Conservation (phyloP, 2,329 filamentous ascomycete species). For the Fusarium sp. region DNA sequence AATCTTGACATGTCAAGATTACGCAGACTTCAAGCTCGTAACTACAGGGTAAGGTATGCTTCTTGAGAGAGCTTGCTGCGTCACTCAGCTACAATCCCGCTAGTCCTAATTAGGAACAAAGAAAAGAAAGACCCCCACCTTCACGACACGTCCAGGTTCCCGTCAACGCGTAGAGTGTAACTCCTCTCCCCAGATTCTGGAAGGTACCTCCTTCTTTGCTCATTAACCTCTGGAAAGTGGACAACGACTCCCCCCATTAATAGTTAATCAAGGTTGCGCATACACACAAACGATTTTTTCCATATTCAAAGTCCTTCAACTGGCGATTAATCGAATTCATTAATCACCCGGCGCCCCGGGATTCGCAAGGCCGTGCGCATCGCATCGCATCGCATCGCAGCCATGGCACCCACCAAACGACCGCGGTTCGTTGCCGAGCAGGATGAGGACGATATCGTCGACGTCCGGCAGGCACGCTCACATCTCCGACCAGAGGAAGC, state of each 20-base stretch:
- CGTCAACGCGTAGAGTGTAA: slow-evolving; percentile 41
- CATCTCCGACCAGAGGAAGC: slow-evolving; percentile 50
- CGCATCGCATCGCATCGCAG: not conserved
- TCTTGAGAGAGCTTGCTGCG: not conserved
- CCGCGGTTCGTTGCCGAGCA: slow-evolving; percentile 50
- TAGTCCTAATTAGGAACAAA: slow-evolving; percentile 19
- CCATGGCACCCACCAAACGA: slow-evolving; percentile 55
- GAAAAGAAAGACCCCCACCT: slow-evolving; percentile 12
- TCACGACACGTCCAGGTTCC: slow-evolving; percentile 15
- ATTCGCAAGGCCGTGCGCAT: slow-evolving; percentile 15
- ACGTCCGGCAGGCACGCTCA: slow-evolving; percentile 55
- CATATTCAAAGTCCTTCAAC: not conserved
- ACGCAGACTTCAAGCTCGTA: not conserved
- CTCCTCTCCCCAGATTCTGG: not conserved
- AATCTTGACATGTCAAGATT: no score
- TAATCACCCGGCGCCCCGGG: not conserved
- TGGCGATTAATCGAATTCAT: not conserved
- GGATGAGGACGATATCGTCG: slow-evolving; percentile 49
- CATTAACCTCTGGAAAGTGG: not conserved
- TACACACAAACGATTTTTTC: not conserved
- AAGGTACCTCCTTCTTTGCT: slow-evolving; percentile 1
- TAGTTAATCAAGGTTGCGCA: not conserved
- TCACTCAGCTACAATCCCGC: not conserved
- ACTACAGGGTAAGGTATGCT: slow-evolving; percentile 28
- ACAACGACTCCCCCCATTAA: not conserved